phyloP scores from a whole-genome alignment of 352 stramenopile species.

The Lagenidium sp. region DNA sequence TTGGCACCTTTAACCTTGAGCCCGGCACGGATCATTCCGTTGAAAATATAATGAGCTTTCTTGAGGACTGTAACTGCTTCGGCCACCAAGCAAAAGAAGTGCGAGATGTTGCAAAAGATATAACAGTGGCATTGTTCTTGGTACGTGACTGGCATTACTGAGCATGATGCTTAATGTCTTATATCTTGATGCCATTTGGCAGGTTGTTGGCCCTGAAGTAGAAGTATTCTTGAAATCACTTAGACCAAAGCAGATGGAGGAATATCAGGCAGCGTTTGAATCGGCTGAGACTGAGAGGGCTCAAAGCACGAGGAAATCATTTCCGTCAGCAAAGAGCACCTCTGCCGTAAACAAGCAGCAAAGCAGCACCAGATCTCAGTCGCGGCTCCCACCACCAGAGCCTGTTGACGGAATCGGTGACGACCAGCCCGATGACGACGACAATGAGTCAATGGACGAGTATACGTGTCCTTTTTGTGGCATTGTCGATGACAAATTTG shows the following conservation, averaged over 20 bases:
- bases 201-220: conserved; percentile 49
- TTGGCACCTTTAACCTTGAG: conserved; percentile 41
- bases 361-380: conserved; percentile 4
- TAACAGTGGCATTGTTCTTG: conserved; percentile 71
- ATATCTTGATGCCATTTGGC: too few species aligned
- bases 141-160: conserved; percentile 10
- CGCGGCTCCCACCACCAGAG: background rate
- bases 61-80: conserved; percentile 81
- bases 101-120: conserved; percentile 80
- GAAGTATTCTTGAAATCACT: conserved; percentile 74
- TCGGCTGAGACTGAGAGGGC: conserved; percentile 35
- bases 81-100: conserved; percentile 85
- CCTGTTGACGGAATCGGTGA: conserved; percentile 14
- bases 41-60: conserved; percentile 60
- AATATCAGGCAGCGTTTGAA: conserved; percentile 87
- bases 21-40: conserved; percentile 43
- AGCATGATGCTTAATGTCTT: too few species aligned
- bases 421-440: conserved; percentile 49
- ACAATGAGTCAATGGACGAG: conserved; percentile 66
- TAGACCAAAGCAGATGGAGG: conserved; percentile 86
- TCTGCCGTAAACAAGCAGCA: too few species aligned
- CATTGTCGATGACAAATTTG: conserved; percentile 79
- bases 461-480: conserved; percentile 91
- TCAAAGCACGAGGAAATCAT: too few species aligned
- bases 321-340: conserved; percentile 3